Conservation (phyloP, 164 flowering plant genomes). For the Brasenia schreberi region DNA sequence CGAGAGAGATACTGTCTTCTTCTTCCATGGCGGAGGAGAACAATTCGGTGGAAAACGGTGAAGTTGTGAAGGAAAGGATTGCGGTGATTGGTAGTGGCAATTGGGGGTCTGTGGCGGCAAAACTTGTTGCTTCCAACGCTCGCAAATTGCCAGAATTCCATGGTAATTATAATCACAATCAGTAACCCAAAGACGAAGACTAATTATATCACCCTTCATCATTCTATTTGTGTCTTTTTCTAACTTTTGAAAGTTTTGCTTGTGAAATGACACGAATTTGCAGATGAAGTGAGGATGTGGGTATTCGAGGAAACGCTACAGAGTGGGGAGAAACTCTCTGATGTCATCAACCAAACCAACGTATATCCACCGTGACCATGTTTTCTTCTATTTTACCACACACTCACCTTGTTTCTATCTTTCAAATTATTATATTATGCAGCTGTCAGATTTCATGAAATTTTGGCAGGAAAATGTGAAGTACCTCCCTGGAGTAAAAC, state of each 20-base stretch:
- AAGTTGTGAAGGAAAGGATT: slow-evolving; percentile 18
- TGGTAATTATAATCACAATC: slow-evolving; percentile 21
- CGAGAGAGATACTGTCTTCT: too few species aligned
- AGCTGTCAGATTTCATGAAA: neutral
- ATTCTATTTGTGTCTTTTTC: neutral
- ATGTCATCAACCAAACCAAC: slow-evolving; percentile 57
- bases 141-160: slow-evolving; percentile 47
- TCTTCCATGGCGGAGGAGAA: too few species aligned
- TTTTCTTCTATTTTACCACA: neutral
- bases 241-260: neutral
- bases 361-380: slow-evolving; percentile 15
- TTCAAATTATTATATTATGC: neutral
- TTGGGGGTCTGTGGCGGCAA: slow-evolving; percentile 96
- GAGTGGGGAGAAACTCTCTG: slow-evolving; percentile 72
- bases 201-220: neutral
- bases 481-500: slow-evolving; percentile 90
- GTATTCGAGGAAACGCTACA: slow-evolving; percentile 83
- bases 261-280: neutral
- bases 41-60: neutral
- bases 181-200: neutral
- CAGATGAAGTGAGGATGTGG: slow-evolving; percentile 99
- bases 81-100: slow-evolving; percentile 91
- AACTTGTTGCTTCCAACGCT: slow-evolving; percentile 85
- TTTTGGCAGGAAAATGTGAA: slow-evolving; percentile 72
- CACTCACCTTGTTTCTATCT: neutral